phyloP scores from a whole-genome alignment of 1,284 basidiomycete species.

The Golubevia pallescens region DNA sequence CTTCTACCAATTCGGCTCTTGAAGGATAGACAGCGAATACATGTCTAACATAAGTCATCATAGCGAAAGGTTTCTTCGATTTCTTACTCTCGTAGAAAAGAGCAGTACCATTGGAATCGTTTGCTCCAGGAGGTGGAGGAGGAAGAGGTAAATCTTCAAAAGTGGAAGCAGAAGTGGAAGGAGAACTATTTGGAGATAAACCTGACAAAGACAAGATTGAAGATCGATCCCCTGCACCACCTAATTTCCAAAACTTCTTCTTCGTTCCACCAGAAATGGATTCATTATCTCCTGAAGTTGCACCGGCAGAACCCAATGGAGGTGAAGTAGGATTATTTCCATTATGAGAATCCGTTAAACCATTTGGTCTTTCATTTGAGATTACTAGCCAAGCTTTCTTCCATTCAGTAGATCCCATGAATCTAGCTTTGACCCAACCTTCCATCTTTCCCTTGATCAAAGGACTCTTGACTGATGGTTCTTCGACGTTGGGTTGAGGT shows the following conservation, averaged over 20 bases:
- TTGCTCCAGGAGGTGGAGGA: constrained; percentile 41
- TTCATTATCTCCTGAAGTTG: background rate
- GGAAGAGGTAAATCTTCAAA: too few species aligned
- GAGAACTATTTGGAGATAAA: constrained; percentile 8
- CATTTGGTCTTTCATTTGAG: constrained; percentile 16
- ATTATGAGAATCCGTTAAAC: background rate
- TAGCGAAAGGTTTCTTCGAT: constrained; percentile 56
- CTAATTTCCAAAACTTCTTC: constrained; percentile 40
- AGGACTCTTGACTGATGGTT: constrained; percentile 35
- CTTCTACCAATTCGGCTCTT: constrained; percentile 57
- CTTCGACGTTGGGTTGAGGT: too few species aligned
- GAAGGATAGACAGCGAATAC: constrained; percentile 61
- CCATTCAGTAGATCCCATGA: constrained; percentile 96
- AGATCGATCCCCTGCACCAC: constrained; percentile 34
- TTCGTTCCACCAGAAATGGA: constrained; percentile 11
- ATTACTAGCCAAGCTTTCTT: constrained; percentile 88
- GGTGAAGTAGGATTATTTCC: background rate
- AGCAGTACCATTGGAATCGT: constrained; percentile 48
- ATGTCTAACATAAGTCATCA: constrained; percentile 47
- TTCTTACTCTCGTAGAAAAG: constrained; percentile 59
- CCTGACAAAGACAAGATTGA: constrained; percentile 29
- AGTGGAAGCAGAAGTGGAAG: constrained; percentile 19
- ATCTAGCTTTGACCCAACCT: constrained; percentile 87
- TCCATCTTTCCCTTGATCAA: constrained; percentile 76
- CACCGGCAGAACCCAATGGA: background rate